Evolutionary conservation across 2,329 filamentous ascomycete species (phyloP), one percentile per base, ranked within the genome.

Genomic region (Nakataea oryzae): DNA sequence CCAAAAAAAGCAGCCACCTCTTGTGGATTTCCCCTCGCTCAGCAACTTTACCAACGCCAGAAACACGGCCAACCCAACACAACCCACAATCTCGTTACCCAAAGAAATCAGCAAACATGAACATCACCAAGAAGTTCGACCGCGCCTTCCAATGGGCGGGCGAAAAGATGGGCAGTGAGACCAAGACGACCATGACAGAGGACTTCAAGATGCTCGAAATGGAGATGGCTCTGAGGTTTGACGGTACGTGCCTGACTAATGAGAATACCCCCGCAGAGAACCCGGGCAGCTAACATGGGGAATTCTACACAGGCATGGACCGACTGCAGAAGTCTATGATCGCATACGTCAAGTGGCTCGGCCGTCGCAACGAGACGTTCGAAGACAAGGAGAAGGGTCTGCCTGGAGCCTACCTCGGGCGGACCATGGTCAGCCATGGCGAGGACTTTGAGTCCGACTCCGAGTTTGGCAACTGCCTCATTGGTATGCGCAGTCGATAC

Each of bases 81-180:
- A 21, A 24, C 14, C 21, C 26, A 59, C 14, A 3, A 41, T 30
- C 41, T 56, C 50, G 5, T 17, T 24, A 12, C 14, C 32, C n/a
- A 21, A 27, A 14, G 61, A 50, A 50, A 9, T 2, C 61, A 57
- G 58, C 56, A 67, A 75, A 61, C 26, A 85, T 84, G 82, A 77
- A 80, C 69, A 78, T 85, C 70, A 81, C 79, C 76, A 96, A 96
- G 81, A 96, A 96, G 74, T 86, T 97, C 73, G 93, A 93, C 77
- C 89, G 93, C 72, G 88, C 96, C 80, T 96, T 93, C 80, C 93
- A 97, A 88, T 97, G 93, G 93, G 91, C 93, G 50, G 91, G 91
- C 68, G 93, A 97, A 79, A 91, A 93, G 77, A 96, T 97, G 90
- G 93, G 93, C 69, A 86, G 85, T 67, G 93, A 97, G 76, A 84